Conservation (phyloP, 805 yeast genomes). For the Tetrapisispora iriomotensis region DNA sequence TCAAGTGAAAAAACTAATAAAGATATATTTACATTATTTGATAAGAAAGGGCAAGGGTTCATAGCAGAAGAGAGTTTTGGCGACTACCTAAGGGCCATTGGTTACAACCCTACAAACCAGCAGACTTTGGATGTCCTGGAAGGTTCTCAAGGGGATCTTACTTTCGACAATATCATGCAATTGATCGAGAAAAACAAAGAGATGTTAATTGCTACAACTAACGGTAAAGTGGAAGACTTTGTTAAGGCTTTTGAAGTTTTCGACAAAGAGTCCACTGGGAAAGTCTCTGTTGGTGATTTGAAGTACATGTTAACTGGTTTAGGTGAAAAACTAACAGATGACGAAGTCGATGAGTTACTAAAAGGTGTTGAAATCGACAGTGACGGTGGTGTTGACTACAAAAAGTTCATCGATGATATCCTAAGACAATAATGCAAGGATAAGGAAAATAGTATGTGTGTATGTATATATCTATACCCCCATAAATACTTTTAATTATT, state of each 20-base stretch:
- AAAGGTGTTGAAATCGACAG: constrained; percentile 91
- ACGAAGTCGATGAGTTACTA: constrained; percentile 90
- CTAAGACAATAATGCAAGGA: constrained; percentile 77
- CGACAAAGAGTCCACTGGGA: constrained; percentile 92
- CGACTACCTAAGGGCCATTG: constrained; percentile 90
- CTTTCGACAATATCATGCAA: constrained; percentile 23
- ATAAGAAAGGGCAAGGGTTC: constrained; percentile 89
- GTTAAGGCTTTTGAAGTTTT: constrained; percentile 94
- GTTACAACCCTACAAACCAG: constrained; percentile 89
- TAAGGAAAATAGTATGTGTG: too few relatives aligned
- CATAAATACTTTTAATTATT: background rate
- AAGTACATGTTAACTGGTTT: constrained; percentile 89
- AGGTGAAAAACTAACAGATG: constrained; percentile 85
- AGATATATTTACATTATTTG: constrained; percentile 95
- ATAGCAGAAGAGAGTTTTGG: constrained; percentile 80
- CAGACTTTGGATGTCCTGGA: constrained; percentile 21
- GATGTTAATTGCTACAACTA: constrained; percentile 24
- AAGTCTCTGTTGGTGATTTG: constrained; percentile 93
- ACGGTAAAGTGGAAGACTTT: constrained; percentile 50
- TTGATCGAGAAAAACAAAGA: constrained; percentile 20
- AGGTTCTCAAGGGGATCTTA: constrained; percentile 9
- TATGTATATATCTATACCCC: background rate
- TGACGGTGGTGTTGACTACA: constrained; percentile 92
- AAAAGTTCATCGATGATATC: constrained; percentile 86
- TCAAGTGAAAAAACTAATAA: constrained; percentile 37